Evolutionary conservation across 768 basidiomycete species (phyloP).

Genomic region (Serendipita sp.): DNA sequence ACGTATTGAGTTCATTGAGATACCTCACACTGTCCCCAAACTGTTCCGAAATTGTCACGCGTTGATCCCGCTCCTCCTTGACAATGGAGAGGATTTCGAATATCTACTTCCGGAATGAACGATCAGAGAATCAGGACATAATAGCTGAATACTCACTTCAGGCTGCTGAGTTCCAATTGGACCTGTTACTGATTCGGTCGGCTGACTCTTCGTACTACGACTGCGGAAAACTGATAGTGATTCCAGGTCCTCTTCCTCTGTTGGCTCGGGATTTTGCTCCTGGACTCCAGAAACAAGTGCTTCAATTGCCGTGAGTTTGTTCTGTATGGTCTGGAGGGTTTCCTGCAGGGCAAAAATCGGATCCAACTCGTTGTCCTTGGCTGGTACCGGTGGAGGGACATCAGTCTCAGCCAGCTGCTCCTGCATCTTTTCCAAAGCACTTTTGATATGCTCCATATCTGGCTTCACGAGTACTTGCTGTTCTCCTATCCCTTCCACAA

Average conservation of each 20-base stretch:
- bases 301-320: not conserved
- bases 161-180: too few species aligned
- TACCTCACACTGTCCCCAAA: conserved; percentile 64
- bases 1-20: conserved; percentile 68
- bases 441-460: not conserved
- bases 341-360: not conserved
- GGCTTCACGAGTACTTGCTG: not conserved
- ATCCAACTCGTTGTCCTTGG: not conserved
- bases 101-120: not conserved
- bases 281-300: not conserved
- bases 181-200: too few species aligned
- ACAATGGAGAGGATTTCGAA: conserved; percentile 31
- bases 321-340: not conserved
- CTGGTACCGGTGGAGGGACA: not conserved
- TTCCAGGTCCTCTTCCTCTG: not conserved
- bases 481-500: not conserved
- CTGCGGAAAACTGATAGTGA: not conserved
- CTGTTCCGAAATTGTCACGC: conserved; percentile 37
- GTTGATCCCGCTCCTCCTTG: conserved; percentile 32
- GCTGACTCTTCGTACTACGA: not conserved
- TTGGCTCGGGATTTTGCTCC: not conserved
- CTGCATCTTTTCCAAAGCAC: not conserved
- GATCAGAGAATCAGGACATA: too few species aligned
- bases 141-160: too few species aligned
- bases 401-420: not conserved